Base-by-base conservation (phyloP, 805 yeast species). In the Starmerella potacharoeniae region DNA sequence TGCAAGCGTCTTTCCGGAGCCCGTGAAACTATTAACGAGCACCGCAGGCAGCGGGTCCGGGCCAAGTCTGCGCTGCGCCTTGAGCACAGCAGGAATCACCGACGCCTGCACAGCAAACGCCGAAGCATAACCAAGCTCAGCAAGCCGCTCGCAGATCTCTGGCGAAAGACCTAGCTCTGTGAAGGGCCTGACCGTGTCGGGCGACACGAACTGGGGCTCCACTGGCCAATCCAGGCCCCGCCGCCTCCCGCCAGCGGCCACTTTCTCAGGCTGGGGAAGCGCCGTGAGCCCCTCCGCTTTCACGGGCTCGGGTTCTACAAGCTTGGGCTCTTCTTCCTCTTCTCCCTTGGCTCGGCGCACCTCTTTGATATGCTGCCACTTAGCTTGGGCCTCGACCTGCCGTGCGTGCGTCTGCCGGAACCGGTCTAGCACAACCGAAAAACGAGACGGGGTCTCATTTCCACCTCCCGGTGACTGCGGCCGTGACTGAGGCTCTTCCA, bases 1-100 rank as follows among this genome's bases (percentile, higher is more conserved):
- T 2, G 96, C 95, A 53, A 93, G 72, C 0, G 98, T 91, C 66
- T 91, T 91, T 64, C 98, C 98, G 0, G 95, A 85, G 44, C 98
- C 98, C 0, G 98, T 91, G 10, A 95, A 80, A 1, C 98, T 95
- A 69, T 91, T 90, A 6, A 91, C 95, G 46, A 91, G 72, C 17
- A 89, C 68, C 69, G 93, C 95, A 1, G 58, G 67, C 60, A 56
- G 58, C 10, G 68, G 64, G 55, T 72, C 73, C 7, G 73, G 75
- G 16, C 66, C 50, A 14, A 66, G 37, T 5, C 60, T 54, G 29
- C 65, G 64, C 37, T 66, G 70, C 62, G 60, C 75, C 67, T 62
- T 76, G 81, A 61, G 67, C 66, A 82, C 67, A 33, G 75, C 66
- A n/a, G 82, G 78, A 53, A 86, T 72, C 1, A 86, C 86, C 2